Conservation (phyloP, 75 land plant species). For the Selaginella tamariscina region DNA sequence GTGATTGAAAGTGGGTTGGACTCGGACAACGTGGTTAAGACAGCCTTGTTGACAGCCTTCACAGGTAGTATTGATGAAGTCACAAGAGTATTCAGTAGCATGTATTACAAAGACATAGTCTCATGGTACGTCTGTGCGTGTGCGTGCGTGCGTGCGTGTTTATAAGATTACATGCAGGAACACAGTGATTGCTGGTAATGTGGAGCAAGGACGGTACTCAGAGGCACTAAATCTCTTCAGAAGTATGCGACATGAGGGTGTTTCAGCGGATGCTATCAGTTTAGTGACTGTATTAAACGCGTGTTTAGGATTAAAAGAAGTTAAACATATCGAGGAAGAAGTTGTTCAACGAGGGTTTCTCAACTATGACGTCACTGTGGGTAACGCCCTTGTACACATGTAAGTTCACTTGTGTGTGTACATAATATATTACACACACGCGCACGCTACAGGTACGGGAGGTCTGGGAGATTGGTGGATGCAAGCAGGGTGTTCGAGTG, state of each 20-base stretch:
- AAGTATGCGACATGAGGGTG: background rate
- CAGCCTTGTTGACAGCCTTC: background rate
- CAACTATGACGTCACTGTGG: background rate
- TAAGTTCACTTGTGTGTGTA: too few species aligned
- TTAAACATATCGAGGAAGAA: background rate
- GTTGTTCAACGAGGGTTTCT: background rate
- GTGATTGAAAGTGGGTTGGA: background rate
- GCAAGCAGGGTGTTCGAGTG: conserved; percentile 25
- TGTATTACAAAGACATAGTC: background rate
- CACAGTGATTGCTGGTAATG: background rate
- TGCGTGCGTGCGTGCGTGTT: too few species aligned
- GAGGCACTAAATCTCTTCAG: background rate
- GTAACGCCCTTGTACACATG: background rate
- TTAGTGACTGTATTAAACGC: background rate
- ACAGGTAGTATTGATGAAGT: background rate
- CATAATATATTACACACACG: too few species aligned
- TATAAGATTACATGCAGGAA: too few species aligned
- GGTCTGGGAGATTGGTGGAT: conserved; percentile 22
- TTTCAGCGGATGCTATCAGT: background rate
- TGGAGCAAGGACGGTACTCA: background rate
- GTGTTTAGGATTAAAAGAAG: background rate
- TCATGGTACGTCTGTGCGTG: too few species aligned
- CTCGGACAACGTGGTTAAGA: background rate
- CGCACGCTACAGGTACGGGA: too few species aligned
- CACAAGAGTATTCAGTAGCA: background rate